phyloP scores from a whole-genome alignment of 352 stramenopile species.

The Elongisporangium anandrum region DNA sequence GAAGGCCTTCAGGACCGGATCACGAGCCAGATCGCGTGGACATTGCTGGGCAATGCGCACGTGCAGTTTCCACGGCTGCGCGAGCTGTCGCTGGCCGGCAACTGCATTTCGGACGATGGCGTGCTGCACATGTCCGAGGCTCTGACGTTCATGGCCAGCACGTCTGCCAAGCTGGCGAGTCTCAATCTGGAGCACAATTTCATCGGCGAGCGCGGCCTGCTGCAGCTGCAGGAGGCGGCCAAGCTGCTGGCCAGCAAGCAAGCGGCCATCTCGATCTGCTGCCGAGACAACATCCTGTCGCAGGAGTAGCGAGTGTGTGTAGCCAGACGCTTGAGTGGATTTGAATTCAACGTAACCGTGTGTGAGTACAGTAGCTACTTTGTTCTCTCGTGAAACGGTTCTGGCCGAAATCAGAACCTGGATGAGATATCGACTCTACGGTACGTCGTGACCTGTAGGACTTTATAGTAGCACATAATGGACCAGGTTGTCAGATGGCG shows the following conservation, averaged over 20 bases:
- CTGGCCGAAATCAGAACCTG: background rate
- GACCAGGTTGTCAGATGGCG: background rate
- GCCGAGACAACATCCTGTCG: background rate
- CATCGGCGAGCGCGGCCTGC: conserved; percentile 41
- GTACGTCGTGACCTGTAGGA: no score
- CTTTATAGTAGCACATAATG: background rate
- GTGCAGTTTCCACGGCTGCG: conserved; percentile 25
- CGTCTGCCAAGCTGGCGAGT: conserved; percentile 3
- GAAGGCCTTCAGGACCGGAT: conserved; percentile 47
- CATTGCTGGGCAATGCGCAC: conserved; percentile 20
- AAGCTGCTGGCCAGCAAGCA: background rate
- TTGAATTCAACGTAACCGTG: background rate
- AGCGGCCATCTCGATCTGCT: background rate
- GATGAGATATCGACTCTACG: no score
- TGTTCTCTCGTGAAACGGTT: background rate
- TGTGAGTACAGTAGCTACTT: background rate
- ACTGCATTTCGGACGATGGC: conserved; percentile 54
- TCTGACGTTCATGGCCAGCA: conserved; percentile 1
- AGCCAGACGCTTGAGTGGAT: background rate
- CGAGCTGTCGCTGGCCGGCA: conserved; percentile 34
- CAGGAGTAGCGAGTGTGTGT: background rate
- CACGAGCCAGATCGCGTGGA: conserved; percentile 27
- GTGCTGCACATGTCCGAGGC: conserved; percentile 30
- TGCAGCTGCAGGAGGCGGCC: conserved; percentile 28
- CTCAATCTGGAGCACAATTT: conserved; percentile 55